A percentile compares a stretch with the other conserved stretches of the same genome.
Evolutionary conservation across 495 filamentous ascomycete species (phyloP).

Genomic region (Talaromyces thailandensis): DNA sequence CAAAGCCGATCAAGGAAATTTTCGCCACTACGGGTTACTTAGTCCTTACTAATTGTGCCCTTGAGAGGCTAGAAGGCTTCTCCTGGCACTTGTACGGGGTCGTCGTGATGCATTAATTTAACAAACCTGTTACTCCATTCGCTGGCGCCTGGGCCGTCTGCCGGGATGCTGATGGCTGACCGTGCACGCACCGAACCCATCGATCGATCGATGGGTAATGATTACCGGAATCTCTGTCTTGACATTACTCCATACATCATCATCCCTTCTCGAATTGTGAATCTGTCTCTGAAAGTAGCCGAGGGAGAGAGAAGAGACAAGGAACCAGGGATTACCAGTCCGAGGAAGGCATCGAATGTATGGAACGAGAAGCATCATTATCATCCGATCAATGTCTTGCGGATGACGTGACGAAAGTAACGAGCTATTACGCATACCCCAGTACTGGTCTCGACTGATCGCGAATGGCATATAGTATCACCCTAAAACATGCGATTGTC

Average conservation of each 20-base stretch:
- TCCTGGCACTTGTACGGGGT: too few relatives aligned
- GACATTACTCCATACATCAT: too few relatives aligned
- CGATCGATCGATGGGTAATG: background rate
- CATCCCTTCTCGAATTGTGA: too few relatives aligned
- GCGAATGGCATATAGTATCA: background rate
- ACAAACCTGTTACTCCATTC: background rate
- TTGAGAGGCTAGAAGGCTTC: background rate
- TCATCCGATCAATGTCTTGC: background rate
- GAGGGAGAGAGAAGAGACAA: background rate
- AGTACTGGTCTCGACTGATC: background rate
- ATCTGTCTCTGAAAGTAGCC: background rate
- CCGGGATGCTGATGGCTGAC: background rate
- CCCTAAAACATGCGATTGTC: background rate
- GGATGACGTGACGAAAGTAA: background rate
- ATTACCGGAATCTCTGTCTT: background rate
- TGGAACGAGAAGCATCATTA: background rate
- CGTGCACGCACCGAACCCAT: background rate
- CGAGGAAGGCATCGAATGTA: background rate
- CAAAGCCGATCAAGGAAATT: background rate
- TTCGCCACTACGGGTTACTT: too few relatives aligned
- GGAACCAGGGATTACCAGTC: background rate
- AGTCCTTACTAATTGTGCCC: too few relatives aligned
- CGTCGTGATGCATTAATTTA: background rate
- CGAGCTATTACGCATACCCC: background rate
- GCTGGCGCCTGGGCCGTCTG: background rate